Conservation (phyloP, 192 early-diverging fungal genomes). For the Coemansia erecta region DNA sequence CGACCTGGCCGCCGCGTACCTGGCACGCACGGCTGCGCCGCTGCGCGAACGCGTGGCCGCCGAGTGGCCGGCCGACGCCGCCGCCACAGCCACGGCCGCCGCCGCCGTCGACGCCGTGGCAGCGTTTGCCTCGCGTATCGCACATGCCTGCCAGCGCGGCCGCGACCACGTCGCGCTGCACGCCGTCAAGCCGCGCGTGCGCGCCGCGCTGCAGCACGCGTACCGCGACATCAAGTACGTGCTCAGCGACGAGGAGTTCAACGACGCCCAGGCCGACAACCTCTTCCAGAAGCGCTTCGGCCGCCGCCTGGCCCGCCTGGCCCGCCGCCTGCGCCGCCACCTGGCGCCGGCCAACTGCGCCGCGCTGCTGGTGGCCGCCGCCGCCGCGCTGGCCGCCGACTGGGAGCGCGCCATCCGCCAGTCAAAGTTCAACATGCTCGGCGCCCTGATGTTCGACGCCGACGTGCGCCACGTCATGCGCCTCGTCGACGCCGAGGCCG, state of each 20-base stretch:
- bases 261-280: conserved; percentile 74
- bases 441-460: conserved; percentile 89
- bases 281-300: conserved; percentile 80
- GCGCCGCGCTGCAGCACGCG: conserved; percentile 75
- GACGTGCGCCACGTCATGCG: conserved; percentile 76
- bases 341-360: conserved; percentile 71
- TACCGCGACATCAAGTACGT: conserved; percentile 88
- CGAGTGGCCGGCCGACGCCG: conserved; percentile 25
- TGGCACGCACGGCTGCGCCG: conserved; percentile 68
- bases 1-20: conserved; percentile 78
- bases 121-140: conserved; percentile 27
- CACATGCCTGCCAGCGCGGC: conserved; percentile 57
- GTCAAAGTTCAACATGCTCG: conserved; percentile 90
- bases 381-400: conserved; percentile 73
- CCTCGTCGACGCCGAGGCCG: conserved; percentile 58
- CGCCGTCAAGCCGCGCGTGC: conserved; percentile 74
- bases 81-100: conserved; percentile 4
- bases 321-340: conserved; percentile 41
- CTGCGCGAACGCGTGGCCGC: conserved; percentile 59
- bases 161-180: conserved; percentile 82
- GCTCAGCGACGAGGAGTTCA: conserved; percentile 89
- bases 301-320: conserved; percentile 60
- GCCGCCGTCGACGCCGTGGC: conserved; percentile 33
- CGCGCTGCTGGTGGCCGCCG: conserved; percentile 59
- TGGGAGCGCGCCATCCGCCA: conserved; percentile 85